Percentiles rank a stretch among this genome's conserved stretches.
phyloP scores from a whole-genome alignment of 2,329 filamentous ascomycete genomes.

The Elsinoe australis region DNA sequence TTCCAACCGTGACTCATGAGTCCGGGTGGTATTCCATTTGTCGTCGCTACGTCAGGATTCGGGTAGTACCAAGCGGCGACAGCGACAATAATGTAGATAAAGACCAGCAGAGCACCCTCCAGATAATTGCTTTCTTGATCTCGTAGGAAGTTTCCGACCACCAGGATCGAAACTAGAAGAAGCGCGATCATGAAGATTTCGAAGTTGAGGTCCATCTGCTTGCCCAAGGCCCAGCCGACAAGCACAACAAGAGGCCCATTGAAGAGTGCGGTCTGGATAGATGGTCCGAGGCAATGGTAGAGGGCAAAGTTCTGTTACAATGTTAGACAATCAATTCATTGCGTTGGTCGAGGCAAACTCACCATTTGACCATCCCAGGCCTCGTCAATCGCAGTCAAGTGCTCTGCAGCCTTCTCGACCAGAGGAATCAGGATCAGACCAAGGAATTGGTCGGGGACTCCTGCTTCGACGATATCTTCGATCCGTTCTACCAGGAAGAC shows the following conservation, averaged over 20 bases:
- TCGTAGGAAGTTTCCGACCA: constrained; percentile 77
- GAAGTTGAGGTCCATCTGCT: constrained; percentile 69
- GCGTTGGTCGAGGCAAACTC: not conserved
- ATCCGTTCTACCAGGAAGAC: constrained; percentile 70
- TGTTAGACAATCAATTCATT: constrained; percentile 13
- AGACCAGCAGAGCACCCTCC: constrained; percentile 72
- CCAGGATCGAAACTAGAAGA: constrained; percentile 74
- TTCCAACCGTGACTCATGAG: constrained; percentile 10
- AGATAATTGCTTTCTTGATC: constrained; percentile 88
- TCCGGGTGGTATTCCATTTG: constrained; percentile 2
- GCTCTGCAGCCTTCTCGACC: constrained; percentile 79
- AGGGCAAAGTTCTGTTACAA: constrained; percentile 59
- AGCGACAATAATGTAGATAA: constrained; percentile 58
- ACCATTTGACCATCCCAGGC: constrained; percentile 64
- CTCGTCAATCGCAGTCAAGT: constrained; percentile 75
- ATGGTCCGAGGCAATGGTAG: constrained; percentile 76
- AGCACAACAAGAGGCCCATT: constrained; percentile 78
- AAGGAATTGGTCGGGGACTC: constrained; percentile 52
- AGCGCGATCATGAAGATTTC: constrained; percentile 78
- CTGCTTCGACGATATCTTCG: constrained; percentile 47
- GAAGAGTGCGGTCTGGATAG: constrained; percentile 81
- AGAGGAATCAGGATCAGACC: constrained; percentile 71
- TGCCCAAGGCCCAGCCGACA: constrained; percentile 69
- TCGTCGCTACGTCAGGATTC: constrained; percentile 33
- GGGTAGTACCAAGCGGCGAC: constrained; percentile 56